Percentiles rank a stretch among this genome's conserved stretches.
Evolutionary conservation across 768 basidiomycete species (phyloP).

Genomic region (Auricularia cornea): DNA sequence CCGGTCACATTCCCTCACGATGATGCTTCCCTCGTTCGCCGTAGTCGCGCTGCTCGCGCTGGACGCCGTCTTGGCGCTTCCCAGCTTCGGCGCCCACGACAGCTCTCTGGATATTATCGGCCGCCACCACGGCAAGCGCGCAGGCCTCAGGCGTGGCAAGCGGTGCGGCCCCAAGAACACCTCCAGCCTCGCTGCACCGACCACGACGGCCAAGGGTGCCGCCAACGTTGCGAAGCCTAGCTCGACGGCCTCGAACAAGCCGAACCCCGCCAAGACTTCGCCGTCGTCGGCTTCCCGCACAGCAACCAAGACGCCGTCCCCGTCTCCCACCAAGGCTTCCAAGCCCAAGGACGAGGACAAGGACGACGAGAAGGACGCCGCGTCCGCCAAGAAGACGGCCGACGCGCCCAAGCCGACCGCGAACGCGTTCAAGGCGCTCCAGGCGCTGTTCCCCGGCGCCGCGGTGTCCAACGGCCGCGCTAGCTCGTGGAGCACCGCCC

Average conservation of each 20-base stretch:
- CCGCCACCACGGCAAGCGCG: not conserved
- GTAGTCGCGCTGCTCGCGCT: not conserved
- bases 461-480: conserved; percentile 34
- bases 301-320: not conserved
- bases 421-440: not conserved
- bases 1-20: not conserved
- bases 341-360: not conserved
- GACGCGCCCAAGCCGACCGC: not conserved
- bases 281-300: not conserved
- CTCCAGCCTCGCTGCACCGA: no score
- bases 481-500: conserved; percentile 41
- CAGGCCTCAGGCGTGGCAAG: not conserved
- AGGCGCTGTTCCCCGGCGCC: conserved; percentile 16
- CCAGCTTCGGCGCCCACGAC: not conserved
- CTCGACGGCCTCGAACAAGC: not conserved
- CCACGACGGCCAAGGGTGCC: not conserved
- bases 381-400: not conserved
- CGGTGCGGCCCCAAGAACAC: not conserved
- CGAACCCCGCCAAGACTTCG: not conserved
- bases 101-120: not conserved
- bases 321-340: not conserved
- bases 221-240: not conserved
- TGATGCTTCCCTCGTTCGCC: not conserved
- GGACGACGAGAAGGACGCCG: not conserved
- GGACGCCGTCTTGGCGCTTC: not conserved